Percentiles rank a stretch among this genome's conserved stretches.
phyloP scores from a whole-genome alignment of 1,284 basidiomycete genomes.

The Fomitiporia mediterranea region DNA sequence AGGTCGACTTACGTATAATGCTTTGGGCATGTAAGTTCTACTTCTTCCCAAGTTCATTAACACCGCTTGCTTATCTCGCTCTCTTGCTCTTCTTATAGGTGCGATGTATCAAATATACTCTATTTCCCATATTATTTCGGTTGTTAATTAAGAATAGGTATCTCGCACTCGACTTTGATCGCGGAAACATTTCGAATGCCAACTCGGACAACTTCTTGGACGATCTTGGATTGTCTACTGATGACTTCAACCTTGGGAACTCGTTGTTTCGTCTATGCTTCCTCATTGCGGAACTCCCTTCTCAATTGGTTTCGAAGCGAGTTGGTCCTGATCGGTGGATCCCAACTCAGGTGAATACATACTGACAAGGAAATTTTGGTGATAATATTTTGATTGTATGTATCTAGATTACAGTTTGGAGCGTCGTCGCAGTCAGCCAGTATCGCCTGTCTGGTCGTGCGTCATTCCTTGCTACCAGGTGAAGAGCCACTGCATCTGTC shows the following conservation, averaged over 20 bases:
- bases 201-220: slow-evolving; percentile 54
- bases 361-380: not conserved
- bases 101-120: slow-evolving; percentile 3
- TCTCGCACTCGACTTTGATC: slow-evolving; percentile 29
- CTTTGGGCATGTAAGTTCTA: slow-evolving; percentile 28
- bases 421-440: slow-evolving; percentile 29
- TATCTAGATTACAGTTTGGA: slow-evolving; percentile 22
- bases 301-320: slow-evolving; percentile 33
- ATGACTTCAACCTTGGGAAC: slow-evolving; percentile 37
- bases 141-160: slow-evolving; percentile 20
- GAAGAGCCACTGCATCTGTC: slow-evolving; percentile 11
- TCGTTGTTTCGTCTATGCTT: slow-evolving; percentile 32
- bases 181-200: slow-evolving; percentile 36
- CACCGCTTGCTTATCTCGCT: not conserved
- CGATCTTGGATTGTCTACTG: slow-evolving; percentile 46
- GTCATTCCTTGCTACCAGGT: slow-evolving; percentile 27
- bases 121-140: not conserved
- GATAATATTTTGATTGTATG: slow-evolving; percentile 16
- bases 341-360: slow-evolving; percentile 12
- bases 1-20: slow-evolving; percentile 32
- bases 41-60: not conserved
- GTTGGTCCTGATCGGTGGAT: slow-evolving; percentile 31
- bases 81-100: not conserved
- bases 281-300: slow-evolving; percentile 29
- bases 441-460: slow-evolving; percentile 28